Evolutionary conservation across 208 protist species (phyloP), one percentile per base, ranked within the genome.

Genomic region (Leishmania amazonensis): DNA sequence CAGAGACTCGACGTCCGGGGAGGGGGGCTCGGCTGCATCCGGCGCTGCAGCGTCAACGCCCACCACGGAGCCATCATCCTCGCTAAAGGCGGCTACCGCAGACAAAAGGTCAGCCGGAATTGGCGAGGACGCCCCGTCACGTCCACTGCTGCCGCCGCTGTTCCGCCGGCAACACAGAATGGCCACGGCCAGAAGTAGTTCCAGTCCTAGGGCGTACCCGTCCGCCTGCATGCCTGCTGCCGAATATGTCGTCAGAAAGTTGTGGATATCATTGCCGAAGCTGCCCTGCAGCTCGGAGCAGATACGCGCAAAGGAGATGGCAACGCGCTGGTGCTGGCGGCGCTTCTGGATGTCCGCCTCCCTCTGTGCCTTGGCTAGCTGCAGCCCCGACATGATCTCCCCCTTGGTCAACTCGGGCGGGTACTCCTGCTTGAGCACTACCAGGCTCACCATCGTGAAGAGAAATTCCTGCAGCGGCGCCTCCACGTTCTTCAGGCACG

Each of bases 251-350:
- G 74, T 68, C 17, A 84, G 77, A 7, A 84, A 13, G n/a, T 71
- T 57, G 60, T 81, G 70, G 2, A 21, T 1, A 57, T 86, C 83
- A 8, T 6, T 68, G 60, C 83, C 86, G 31, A 90, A 88, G 62
- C 78, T 88, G 38, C 81, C 87, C 65, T 90, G 87, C 35, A 90
- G 68, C n/a, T 90, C 81, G 47, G 76, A 83, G 62, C 84, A 86
- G 35, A 81, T 76, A 3, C 81, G 77, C 28, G 87, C 67, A 31
- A 86, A 83, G 28, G 75, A 76, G 35, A 85, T 71, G 35, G 83
- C 87, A 11, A 88, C 79, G 0, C 49, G 70, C 31, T 81, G 83
- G 53, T 83, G 83, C 24, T 83, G 62, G 31, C 76, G 74, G 35
- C 76, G 83, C 51, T 80, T 68, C 53, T 47, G 71, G 24, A 83